Conservation (phyloP, 305 asterid genomes). For the Salvia sclarea region DNA sequence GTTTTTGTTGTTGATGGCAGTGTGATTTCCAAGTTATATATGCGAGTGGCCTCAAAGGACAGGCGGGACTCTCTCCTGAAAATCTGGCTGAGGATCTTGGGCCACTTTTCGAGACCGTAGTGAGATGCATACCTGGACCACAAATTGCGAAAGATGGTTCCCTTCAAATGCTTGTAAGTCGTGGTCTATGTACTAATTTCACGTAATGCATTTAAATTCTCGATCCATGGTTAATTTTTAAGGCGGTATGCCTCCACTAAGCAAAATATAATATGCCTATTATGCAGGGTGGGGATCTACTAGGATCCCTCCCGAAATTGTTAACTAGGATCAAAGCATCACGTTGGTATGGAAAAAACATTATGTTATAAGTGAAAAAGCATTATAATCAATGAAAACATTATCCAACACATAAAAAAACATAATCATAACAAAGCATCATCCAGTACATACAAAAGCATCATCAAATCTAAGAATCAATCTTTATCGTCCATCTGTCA, state of each 20-base stretch:
- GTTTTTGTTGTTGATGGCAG: slow-evolving; percentile 47
- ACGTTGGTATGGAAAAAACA: no score
- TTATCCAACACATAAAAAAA: no score
- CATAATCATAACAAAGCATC: no score
- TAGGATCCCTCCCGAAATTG: no score
- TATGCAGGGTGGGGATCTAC: no score
- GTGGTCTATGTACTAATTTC: slow-evolving; percentile 23
- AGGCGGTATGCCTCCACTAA: slow-evolving; percentile 6
- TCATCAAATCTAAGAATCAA: no score
- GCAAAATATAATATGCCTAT: background rate
- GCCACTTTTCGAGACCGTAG: slow-evolving; percentile 85
- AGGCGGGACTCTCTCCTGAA: slow-evolving; percentile 94
- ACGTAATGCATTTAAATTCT: slow-evolving; percentile 20
- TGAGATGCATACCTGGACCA: slow-evolving; percentile 99
- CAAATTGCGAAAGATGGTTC: slow-evolving; percentile 80
- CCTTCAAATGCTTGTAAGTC: slow-evolving; percentile 98
- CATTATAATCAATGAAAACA: no score
- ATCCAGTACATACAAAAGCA: no score
- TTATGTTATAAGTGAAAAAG: no score
- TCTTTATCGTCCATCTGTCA: no score
- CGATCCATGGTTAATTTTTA: background rate
- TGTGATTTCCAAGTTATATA: slow-evolving; percentile 99
- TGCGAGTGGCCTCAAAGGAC: slow-evolving; percentile 96
- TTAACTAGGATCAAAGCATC: no score
- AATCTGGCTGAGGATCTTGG: slow-evolving; percentile 89